A percentile compares a stretch with the other conserved stretches of the same genome.
Conservation (phyloP, 805 yeast species). For the Nematodospora valgi region DNA sequence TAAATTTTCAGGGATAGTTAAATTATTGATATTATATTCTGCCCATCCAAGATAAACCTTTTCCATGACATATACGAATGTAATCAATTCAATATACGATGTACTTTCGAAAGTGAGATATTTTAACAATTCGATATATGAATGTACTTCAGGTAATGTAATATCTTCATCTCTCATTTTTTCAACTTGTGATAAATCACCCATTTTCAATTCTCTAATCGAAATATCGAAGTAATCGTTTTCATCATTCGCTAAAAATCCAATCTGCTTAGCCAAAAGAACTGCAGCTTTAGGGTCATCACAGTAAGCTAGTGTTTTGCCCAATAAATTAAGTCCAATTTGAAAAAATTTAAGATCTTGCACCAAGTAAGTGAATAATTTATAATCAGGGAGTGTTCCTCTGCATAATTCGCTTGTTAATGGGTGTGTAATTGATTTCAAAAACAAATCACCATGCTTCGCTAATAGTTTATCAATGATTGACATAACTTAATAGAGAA, state of each 20-base stretch:
- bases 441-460: slow-evolving; percentile 16
- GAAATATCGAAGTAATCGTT: slow-evolving; percentile 41
- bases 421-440: slow-evolving; percentile 33
- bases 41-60: slow-evolving; percentile 54
- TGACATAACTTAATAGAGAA: slow-evolving; percentile 1
- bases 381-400: slow-evolving; percentile 43
- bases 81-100: slow-evolving; percentile 40
- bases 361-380: slow-evolving; percentile 40
- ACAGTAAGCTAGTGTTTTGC: slow-evolving; percentile 43
- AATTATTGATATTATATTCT: slow-evolving; percentile 22
- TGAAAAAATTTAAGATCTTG: slow-evolving; percentile 51
- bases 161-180: slow-evolving; percentile 15
- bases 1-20: slow-evolving; percentile 20
- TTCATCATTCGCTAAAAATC: slow-evolving; percentile 47
- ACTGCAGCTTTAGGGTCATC: slow-evolving; percentile 37
- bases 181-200: slow-evolving; percentile 12
- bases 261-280: slow-evolving; percentile 46
- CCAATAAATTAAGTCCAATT: slow-evolving; percentile 38
- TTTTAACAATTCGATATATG: slow-evolving; percentile 33
- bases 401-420: slow-evolving; percentile 44
- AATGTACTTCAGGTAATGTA: slow-evolving; percentile 31
- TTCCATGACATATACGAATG: slow-evolving; percentile 47
- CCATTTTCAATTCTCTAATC: slow-evolving; percentile 20
- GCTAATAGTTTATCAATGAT: slow-evolving; percentile 12
- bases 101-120: slow-evolving; percentile 22